Base-by-base conservation (phyloP, 331 rosid genomes). In the Cucumis variabilis region DNA sequence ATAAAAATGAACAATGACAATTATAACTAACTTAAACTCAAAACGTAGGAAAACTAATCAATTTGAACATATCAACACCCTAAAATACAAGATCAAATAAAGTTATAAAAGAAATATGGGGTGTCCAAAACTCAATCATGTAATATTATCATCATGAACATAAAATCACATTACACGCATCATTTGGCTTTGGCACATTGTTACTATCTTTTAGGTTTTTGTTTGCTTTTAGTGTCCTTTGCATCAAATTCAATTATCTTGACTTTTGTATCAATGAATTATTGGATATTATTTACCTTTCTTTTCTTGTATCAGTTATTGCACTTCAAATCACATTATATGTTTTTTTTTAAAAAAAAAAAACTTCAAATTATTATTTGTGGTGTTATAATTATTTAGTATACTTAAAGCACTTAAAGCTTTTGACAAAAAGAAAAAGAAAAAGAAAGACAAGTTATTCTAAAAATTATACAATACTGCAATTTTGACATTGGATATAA, bases 221-320 rank as follows among this genome's bases (percentile, higher is more conserved):
- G 37, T 80, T 79, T 72, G 66, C 84, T 44, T 79, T 79, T 79
- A 51, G 78, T 28, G 74, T 28, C 67, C 44, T 25, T 51, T 78
- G 37, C 83, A 78, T 78, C n/a, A 48, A 50, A 50, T 53, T 24
- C 44, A 50, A 46, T 78, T 53, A 44, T 51, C 83, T 78, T 25
- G 46, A 78, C 83, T 78, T 78, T 48, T 77, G 60, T 16, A 78
- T 14, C 63, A 46, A 50, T 77, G n/a, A 74, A 19, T 50, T 16
- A 12, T 33, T 19, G 78, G 48, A 9, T 30, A 72, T 72, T 9
- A 71, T 27, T 71, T 30, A 30, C 48, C 21, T 19, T 69, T 11
- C 2, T 69, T 25, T 69, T 27, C 41, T 13, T 27, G 4, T 6
- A 6, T 69, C 9, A 58, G 65, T 58, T 58, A 58, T 5, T 58